Evolutionary conservation across 2,329 filamentous ascomycete genomes (phyloP), one percentile per base, ranked within the genome.

Genomic region (Aspergillus sp.): DNA sequence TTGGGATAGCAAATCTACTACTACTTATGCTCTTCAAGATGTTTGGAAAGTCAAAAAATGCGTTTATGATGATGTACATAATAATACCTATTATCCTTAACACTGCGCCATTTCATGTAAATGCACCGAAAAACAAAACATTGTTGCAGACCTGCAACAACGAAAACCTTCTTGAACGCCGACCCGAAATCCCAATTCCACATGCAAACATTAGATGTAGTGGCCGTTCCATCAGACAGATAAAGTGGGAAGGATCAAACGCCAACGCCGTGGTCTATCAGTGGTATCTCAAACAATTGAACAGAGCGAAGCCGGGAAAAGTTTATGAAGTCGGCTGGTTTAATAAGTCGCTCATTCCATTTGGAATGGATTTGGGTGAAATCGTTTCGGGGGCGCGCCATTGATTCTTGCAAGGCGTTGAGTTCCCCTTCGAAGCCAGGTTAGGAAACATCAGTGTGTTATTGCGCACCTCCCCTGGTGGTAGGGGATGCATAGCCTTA

Each of bases 401-500:
- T 19, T 52, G 52, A 33, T 56, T 53, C 33, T 41, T 40, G 43
- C 50, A 41, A 37, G 59, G 62, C 9, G 60, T 66, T 33, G 46
- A 57, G 41, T 56, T 51, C 39, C 44, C 62, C 23, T 60, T 69
- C 62, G 53, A 56, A 48, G 37, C 54, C 17, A 70, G 56, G 9
- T 65, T 61, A 40, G 70, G 68, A 39, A 70, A 70, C 52, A 73
- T 63, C n/a, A 67, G 66, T 2, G 73, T 68, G 53, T 77, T 77
- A 57, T 69, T 76, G 55, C 70, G 71, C 14, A 68, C 68, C 39
- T 71, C 71, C 35, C 70, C 68, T 3, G 69, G 64, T 31, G 73
- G 68, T 51, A 77, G 58, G 19, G 70, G 67, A 23, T 67, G 68
- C 71, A 77, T 75, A 11, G 72, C 65, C 50, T 73, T 73, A 52